Percentiles rank a stretch among this genome's conserved stretches.
phyloP scores from a whole-genome alignment of 371 early-diverging fungal species.

The Coemansia sp. region DNA sequence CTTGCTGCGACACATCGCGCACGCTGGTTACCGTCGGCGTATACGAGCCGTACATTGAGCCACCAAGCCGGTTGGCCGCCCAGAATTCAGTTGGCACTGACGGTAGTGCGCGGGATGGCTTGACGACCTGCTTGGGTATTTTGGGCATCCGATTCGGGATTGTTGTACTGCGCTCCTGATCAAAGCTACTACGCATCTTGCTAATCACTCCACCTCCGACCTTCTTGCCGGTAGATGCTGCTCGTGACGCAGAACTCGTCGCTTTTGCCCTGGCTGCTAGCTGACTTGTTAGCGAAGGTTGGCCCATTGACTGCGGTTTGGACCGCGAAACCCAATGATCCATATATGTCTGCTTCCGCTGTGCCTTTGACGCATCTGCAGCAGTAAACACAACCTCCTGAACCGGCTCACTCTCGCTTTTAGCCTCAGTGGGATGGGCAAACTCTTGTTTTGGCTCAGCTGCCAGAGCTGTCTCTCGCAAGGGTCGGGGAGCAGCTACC shows the following conservation, averaged over 20 bases:
- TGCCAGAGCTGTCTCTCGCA: neutral
- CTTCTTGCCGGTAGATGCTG: conserved; percentile 10
- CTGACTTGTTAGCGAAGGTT: neutral
- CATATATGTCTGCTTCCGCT: conserved; percentile 30
- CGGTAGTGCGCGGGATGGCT: conserved; percentile 36
- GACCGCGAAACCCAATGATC: conserved; percentile 26
- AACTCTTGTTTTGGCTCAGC: neutral
- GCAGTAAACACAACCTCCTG: conserved; percentile 20
- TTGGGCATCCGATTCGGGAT: neutral
- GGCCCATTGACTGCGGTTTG: neutral
- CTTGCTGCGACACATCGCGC: conserved; percentile 30
- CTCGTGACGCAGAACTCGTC: neutral
- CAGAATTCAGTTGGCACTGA: conserved; percentile 16
- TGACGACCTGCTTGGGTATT: conserved; percentile 25
- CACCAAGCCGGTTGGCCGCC: conserved; percentile 6
- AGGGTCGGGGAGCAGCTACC: neutral
- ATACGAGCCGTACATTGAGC: conserved; percentile 1
- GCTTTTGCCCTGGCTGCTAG: neutral
- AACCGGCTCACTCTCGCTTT: neutral
- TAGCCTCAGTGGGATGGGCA: neutral
- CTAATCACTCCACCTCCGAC: conserved; percentile 3
- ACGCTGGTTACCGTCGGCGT: conserved; percentile 4
- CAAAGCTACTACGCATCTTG: conserved; percentile 28
- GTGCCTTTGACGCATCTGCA: conserved; percentile 5
- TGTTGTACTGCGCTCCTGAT: conserved; percentile 14